Base-by-base conservation (phyloP, 805 yeast species). In the Yamadazyma scolyti region DNA sequence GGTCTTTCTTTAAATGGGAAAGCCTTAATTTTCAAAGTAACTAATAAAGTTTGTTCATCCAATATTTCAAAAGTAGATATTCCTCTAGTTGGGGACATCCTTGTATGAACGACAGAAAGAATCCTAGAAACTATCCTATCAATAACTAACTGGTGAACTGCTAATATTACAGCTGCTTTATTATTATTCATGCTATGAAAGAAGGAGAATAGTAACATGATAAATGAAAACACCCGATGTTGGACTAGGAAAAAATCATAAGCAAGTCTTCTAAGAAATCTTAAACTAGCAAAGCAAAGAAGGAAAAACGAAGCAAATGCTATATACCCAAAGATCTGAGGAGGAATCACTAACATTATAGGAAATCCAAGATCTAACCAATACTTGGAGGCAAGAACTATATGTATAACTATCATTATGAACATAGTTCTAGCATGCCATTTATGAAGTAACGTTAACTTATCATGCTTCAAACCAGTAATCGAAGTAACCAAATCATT, bases 311-410 rank as follows among this genome's bases (percentile, higher is more conserved):
- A 48, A 5, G 52, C 56, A 36, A 57, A 64, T 3, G 74, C 65
- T 26, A 71, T 69, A 47, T 63, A 56, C 6, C 76, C 77, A 47
- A 70, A 70, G n/a, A 65, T 63, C 36, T 65, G 71, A 1, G 75
- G 75, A 4, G 77, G 76, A 25, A 69, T 69, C 14, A 44, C 25
- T 7, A 70, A 33, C 73, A 67, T 65, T 8, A 64, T 44, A 6
- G 46, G 33, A 33, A 65, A 61, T 17, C 58, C 52, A 30, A 67
- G 27, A 5, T 43, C 47, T n/a, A 66, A 36, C 75, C 75, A 71
- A 42, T 70, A 68, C 11, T 43, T 36, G 11, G 52, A 37, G 3
- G 58, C 38, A 13, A 65, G 31, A n/a, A 41, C 42, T 29, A 61
- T 38, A 42, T 71, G 77, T 5, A 57, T 38, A 2, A 58, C 50